Evolutionary conservation across 306 rosid species (phyloP).

Genomic region (Glycine latifolia): DNA sequence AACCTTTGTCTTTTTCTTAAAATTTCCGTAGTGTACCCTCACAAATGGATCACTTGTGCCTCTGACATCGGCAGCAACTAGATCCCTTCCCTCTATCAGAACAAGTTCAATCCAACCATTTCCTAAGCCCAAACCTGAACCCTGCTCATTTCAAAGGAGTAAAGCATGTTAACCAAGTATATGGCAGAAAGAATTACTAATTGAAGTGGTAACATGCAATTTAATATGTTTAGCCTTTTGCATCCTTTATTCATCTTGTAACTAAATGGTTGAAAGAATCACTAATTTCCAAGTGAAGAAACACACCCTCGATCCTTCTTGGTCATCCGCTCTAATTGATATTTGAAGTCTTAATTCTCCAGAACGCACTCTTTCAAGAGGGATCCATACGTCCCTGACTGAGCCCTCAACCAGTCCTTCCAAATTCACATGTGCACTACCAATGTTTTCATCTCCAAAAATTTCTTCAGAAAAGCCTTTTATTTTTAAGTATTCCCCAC

Average conservation of each 20-base stretch:
- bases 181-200: background rate
- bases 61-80: constrained; percentile 93
- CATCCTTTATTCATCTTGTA: constrained; percentile 9
- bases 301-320: constrained; percentile 81
- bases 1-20: constrained; percentile 94
- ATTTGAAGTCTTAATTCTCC: constrained; percentile 93
- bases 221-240: background rate
- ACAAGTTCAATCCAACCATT: constrained; percentile 91
- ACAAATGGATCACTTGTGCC: constrained; percentile 99
- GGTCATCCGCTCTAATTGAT: constrained; percentile 69
- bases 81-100: constrained; percentile 88
- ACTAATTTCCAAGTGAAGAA: constrained; percentile 34
- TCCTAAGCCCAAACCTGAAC: constrained; percentile 51
- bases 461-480: constrained; percentile 76
- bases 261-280: constrained; percentile 35
- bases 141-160: constrained; percentile 57
- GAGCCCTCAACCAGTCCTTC: constrained; percentile 85
- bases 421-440: constrained; percentile 90
- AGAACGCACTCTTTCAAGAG: constrained; percentile 89
- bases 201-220: constrained; percentile 16
- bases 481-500: constrained; percentile 81
- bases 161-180: constrained; percentile 33
- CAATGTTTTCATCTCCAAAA: constrained; percentile 84
- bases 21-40: constrained; percentile 83
- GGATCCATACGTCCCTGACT: constrained; percentile 86